Evolutionary conservation across 228 moss, liverwort and hornwort genomes (phyloP).

Genomic region (Sphagnum magellanicum): DNA sequence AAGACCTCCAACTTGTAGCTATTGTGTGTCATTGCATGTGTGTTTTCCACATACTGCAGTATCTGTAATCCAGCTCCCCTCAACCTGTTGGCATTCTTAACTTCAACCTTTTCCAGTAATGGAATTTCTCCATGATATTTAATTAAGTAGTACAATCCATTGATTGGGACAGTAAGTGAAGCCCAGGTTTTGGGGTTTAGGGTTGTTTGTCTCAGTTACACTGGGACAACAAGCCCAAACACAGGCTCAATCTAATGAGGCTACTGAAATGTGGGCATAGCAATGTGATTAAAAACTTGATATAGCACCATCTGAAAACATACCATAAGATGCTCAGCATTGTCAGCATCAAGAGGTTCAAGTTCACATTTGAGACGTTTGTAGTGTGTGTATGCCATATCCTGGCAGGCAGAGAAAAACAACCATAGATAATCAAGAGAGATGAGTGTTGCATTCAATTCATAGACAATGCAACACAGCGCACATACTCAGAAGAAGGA

Average conservation of each 20-base stretch:
- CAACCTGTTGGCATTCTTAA: too few relatives aligned
- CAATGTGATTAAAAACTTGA: too few relatives aligned
- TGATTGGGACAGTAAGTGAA: neutral
- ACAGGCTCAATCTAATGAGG: neutral
- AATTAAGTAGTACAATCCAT: neutral
- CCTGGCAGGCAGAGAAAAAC: constrained; percentile 14
- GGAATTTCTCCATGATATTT: neutral
- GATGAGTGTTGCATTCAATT: too few relatives aligned
- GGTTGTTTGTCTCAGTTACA: neutral
- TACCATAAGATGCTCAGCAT: constrained; percentile 63
- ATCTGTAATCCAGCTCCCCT: constrained; percentile 28
- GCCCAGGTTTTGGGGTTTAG: neutral
- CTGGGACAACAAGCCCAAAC: neutral
- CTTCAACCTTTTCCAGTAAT: too few relatives aligned
- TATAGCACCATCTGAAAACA: neutral
- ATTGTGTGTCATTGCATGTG: constrained; percentile 68
- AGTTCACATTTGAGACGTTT: constrained; percentile 64
- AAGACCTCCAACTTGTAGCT: constrained; percentile 44
- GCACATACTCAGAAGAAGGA: too few relatives aligned
- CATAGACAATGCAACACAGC: too few relatives aligned
- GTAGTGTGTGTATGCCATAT: constrained; percentile 66
- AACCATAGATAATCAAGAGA: too few relatives aligned
- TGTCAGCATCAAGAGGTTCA: constrained; percentile 54
- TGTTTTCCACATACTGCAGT: constrained; percentile 54
- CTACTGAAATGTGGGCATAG: too few relatives aligned